Base-by-base conservation (phyloP, 768 basidiomycete species). In the Mycena latifolia region DNA sequence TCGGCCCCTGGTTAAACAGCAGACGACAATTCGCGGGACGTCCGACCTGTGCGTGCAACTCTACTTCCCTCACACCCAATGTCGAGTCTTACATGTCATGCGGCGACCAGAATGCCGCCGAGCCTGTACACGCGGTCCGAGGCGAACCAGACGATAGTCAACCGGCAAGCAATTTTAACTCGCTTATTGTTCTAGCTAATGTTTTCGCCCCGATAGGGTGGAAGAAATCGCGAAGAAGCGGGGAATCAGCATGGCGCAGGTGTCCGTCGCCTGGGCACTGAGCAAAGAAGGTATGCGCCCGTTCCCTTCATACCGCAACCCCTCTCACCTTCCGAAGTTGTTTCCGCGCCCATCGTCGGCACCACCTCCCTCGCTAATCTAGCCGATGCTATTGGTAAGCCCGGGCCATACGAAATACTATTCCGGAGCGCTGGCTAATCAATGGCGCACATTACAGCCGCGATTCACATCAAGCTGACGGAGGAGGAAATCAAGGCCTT, bases 381-480 rank as follows among this genome's bases (percentile, higher is more conserved):
- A 2, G 35, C 35, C 17, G 53, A 89, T 52, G 69, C 87, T n/a
- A 77, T 88, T 50, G 84, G 84, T 84, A 71, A 64, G 76, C 17
- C 33, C 14, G 33, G n/a, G n/a, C n/a, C 33, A 7, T 6, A 6
- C 14, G 6, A 6, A 7, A 5, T 11, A 24, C 15, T 5, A 12
- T 15, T 41, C 9, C 14, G n/a, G 14, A 31, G 1, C 9, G 50
- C 28, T 52, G 8, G 37, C 37, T 39, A 39, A 39, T 22, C 20
- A n/a, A n/a, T n/a, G n/a, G 4, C 17, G 15, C 5, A 20, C 18
- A 22, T 11, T 58, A 0, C 20, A 65, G 64, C 51, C 27, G 64
- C 33, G 5, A 24, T 46, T 31, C 51, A 60, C 52, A 18, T 65
- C 35, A 65, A 60, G 57, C 27, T 65, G 33, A 59, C 56, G 11